A percentile compares a stretch with the other conserved stretches of the same genome.
phyloP scores from a whole-genome alignment of 768 basidiomycete genomes.

The Suillus weaverae region DNA sequence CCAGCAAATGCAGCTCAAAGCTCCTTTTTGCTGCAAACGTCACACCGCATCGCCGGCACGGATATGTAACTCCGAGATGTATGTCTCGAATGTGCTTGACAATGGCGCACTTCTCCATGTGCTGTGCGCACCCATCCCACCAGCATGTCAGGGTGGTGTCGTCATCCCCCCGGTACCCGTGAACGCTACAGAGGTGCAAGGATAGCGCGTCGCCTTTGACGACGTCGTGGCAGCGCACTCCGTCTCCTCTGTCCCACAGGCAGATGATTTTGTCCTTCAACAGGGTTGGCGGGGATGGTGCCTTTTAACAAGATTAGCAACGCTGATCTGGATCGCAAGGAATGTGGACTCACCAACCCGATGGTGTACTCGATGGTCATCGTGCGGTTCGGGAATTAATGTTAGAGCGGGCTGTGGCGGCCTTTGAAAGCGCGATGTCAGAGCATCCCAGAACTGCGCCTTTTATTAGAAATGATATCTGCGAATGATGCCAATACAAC shows the following conservation, averaged over 20 bases:
- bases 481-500: neutral
- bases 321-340: no score
- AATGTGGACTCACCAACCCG: neutral
- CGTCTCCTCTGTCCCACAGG: constrained; percentile 1
- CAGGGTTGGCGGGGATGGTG: neutral
- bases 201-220: neutral
- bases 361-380: neutral
- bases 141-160: neutral
- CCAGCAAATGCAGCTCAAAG: constrained; percentile 1
- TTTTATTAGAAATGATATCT: constrained; percentile 1
- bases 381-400: neutral
- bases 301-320: neutral
- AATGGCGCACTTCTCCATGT: neutral
- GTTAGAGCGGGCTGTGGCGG: neutral
- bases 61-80: constrained; percentile 3
- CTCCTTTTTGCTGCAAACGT: neutral
- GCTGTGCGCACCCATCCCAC: constrained; percentile 1
- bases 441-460: neutral
- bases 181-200: constrained; percentile 1
- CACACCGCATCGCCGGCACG: neutral
- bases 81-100: neutral
- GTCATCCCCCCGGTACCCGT: neutral
- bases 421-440: neutral
- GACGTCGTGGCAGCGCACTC: neutral
- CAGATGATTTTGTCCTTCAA: constrained; percentile 1